Evolutionary conservation across 169 alveolate species (phyloP).

Genomic region (Besnoitia besnoiti): DNA sequence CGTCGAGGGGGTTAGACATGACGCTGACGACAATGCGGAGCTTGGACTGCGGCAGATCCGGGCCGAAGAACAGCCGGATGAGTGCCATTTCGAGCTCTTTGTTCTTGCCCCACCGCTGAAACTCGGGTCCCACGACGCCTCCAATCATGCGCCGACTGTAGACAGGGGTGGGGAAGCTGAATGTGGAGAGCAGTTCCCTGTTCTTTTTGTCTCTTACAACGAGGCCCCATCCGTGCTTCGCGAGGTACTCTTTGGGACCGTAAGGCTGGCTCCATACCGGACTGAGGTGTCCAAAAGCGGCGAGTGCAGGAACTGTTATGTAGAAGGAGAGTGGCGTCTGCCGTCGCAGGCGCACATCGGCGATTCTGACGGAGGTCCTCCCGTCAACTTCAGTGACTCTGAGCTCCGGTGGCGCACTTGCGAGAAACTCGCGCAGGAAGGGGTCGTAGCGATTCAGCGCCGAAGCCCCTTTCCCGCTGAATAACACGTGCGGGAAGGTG

Average conservation of each 20-base stretch:
- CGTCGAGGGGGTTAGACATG: background rate
- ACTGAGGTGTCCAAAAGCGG: conserved; percentile 7
- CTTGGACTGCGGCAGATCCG: background rate
- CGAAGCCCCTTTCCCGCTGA: background rate
- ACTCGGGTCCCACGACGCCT: conserved; percentile 23
- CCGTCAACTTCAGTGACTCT: background rate
- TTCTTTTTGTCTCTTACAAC: conserved; percentile 4
- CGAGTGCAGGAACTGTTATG: background rate
- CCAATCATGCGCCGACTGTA: conserved; percentile 23
- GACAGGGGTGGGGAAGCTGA: conserved; percentile 18
- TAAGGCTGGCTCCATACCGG: conserved; percentile 9
- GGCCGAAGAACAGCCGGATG: background rate
- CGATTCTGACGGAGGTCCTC: background rate
- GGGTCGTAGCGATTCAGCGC: conserved; percentile 23
- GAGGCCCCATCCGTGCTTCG: conserved; percentile 13
- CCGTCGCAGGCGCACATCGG: background rate
- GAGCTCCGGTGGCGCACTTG: conserved; percentile 25
- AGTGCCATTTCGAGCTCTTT: conserved; percentile 10
- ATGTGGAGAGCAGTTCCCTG: conserved; percentile 16
- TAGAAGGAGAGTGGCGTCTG: conserved; percentile 17
- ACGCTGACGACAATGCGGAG: background rate
- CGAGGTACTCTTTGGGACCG: background rate
- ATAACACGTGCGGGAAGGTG: conserved; percentile 26
- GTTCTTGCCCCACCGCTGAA: background rate
- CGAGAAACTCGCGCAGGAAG: conserved; percentile 20